Evolutionary conservation across 768 basidiomycete genomes (phyloP), one percentile per base, ranked within the genome.

Genomic region (Grammothele lineata): DNA sequence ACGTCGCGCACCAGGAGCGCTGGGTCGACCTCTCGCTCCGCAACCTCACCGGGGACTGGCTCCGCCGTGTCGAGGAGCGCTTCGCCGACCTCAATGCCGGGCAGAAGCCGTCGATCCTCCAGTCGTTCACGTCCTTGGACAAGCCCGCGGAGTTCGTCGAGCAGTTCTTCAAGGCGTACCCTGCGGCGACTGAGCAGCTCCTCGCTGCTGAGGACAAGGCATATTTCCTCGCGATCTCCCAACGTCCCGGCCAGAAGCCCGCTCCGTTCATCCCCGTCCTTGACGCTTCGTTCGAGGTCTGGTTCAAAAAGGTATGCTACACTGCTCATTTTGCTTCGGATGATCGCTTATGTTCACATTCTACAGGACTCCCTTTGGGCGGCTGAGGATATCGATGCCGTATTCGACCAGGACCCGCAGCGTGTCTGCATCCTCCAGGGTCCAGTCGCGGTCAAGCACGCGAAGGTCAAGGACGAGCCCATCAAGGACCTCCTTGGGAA

Each of bases 281-380:
- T 42, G 94, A 97, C 63, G 82, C 85, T 18, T 83, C 69, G 56
- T 98, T 98, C 62, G 92, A 94, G 64, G 93, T 98, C 42, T 99
- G 96, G 96, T 98, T 99, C 74, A 98, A 99, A 79, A 99, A 99
- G 86, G 91, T 88, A 51, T 33, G 74, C 53, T n/a, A n/a, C n/a
- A n/a, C n/a, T n/a, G n/a, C n/a, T n/a, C 35, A 27, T 24, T 5
- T 23, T 19, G 39, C 46, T 17, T 40, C 18, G 37, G n/a, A n/a
- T n/a, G n/a, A n/a, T n/a, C n/a, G n/a, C n/a, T n/a, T n/a, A n/a
- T n/a, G n/a, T n/a, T n/a, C n/a, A 21, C 35, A 40, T 52, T 51
- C 56, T 41, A 18, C 56, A 92, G 89, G 95, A 97, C 65, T 98
- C 95, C 6, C 80, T 98, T 10, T 97, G 95, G 94, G 88, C 89